Evolutionary conservation across 2,329 filamentous ascomycete species (phyloP), one percentile per base, ranked within the genome.

Genomic region (Fusarium gaditjirri): DNA sequence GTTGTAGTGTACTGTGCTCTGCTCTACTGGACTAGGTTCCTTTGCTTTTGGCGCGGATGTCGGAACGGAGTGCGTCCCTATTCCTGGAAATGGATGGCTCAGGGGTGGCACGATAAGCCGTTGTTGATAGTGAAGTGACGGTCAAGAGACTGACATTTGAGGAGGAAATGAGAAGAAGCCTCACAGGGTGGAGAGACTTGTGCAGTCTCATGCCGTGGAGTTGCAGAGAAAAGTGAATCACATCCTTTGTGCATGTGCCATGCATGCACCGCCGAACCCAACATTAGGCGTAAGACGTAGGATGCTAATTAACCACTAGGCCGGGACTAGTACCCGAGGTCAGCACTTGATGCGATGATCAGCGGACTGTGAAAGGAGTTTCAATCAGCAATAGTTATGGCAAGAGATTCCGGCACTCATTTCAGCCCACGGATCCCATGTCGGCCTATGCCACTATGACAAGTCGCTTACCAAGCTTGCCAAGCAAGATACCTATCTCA

Each of bases 341-440:
- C 66, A 72, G 70, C 57, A 54, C 60, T 72, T 68, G 70, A 57
- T 54, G 70, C 29, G 70, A 63, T 68, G 70, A 72, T 73, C 70
- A 63, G 66, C 49, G 57, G 49, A n/a, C 63, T 17, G 39, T 39
- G 35, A 39, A 65, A 49, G 46, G 54, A 67, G n/a, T 39, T 39
- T 53, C 49, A 53, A 58, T 49, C 41, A 53, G 64, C 39, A 64
- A 59, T 29, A 29, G 27, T 29, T 52, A 41, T 47, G 60, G 59
- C 23, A 63, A 39, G 52, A 50, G 38, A 54, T 49, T 61, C 27
- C 57, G 58, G 70, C 39, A 71, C 42, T 73, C 50, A 54, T 70
- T 68, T 67, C 61, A 72, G 57, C 52, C 62, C 50, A 43, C n/a
- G 23, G 53, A 27, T 65, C 54, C 54, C 50, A 46, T 53, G 31